Percentiles rank a stretch among this genome's conserved stretches.
These are phyloP conservation scores for Sporothrix humicola DNA, from an alignment of 2,329 filamentous ascomycete genomes.

Conservation along the genomic window DNA sequence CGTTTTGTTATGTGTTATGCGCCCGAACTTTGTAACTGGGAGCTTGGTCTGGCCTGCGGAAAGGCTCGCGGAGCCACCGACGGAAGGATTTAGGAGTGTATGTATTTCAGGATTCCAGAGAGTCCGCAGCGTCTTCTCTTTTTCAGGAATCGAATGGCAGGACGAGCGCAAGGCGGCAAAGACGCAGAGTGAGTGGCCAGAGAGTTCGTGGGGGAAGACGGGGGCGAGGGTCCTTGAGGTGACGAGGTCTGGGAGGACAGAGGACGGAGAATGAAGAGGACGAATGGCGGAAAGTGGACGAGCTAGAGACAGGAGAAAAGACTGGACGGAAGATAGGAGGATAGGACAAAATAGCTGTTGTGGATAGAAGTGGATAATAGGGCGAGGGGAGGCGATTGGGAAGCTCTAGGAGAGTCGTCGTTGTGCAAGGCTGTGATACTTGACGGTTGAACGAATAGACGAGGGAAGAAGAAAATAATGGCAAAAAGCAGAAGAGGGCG, in stretches of 20 bases:
- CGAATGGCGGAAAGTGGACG: background rate
- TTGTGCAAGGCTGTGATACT: slow-evolving; percentile 25
- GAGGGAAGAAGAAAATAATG: slow-evolving; percentile 1
- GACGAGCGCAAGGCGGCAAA: background rate
- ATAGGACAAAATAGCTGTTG: background rate
- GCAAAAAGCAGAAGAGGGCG: background rate
- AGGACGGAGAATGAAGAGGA: background rate
- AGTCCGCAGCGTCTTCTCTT: background rate
- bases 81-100: background rate
- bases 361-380: background rate
- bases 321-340: background rate
- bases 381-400: background rate
- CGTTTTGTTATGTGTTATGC: background rate
- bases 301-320: background rate
- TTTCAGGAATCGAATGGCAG: background rate
- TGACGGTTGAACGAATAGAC: background rate
- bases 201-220: slow-evolving; percentile 9
- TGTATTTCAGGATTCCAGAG: background rate
- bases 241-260: background rate
- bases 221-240: slow-evolving; percentile 4
- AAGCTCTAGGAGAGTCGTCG: background rate
- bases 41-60: background rate
- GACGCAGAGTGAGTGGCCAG: background rate
- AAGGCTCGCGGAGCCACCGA: background rate
- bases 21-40: background rate